These are phyloP conservation scores for Parachaetomium inaequale DNA, from an alignment of 495 filamentous ascomycete genomes.

Conservation along the genomic window DNA sequence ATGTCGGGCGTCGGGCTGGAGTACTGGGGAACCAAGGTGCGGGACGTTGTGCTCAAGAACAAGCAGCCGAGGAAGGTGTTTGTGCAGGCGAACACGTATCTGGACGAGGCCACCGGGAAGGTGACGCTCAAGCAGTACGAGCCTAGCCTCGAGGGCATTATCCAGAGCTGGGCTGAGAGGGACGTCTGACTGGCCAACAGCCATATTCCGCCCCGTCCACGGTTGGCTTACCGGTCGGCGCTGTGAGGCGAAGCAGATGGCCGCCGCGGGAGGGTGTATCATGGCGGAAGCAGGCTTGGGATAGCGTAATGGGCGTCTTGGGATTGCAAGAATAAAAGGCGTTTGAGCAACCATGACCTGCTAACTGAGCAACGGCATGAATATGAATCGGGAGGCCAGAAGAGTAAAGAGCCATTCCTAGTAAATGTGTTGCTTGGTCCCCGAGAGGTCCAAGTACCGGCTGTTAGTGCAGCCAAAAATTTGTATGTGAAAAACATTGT, in stretches of 20 bases:
- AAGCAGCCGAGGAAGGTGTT: slow-evolving; percentile 94
- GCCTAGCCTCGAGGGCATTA: slow-evolving; percentile 75
- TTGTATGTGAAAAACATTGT: too few species aligned
- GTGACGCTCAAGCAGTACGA: slow-evolving; percentile 89
- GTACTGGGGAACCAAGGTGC: slow-evolving; percentile 73
- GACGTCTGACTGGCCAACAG: slow-evolving; percentile 43
- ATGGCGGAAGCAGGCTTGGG: background rate
- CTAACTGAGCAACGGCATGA: background rate
- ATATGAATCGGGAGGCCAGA: too few species aligned
- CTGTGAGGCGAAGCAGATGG: background rate
- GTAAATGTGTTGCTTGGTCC: too few species aligned
- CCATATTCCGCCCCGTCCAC: too few species aligned
- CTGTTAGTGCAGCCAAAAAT: too few species aligned
- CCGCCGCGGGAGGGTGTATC: background rate
- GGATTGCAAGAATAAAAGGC: background rate
- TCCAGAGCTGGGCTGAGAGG: slow-evolving; percentile 86
- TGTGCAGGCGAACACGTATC: slow-evolving; percentile 85
- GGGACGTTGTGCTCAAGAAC: slow-evolving; percentile 74
- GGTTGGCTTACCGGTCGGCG: background rate
- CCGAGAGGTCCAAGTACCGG: too few species aligned
- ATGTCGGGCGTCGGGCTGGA: slow-evolving; percentile 76
- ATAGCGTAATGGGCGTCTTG: background rate
- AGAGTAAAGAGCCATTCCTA: too few species aligned
- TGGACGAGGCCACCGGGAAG: slow-evolving; percentile 62
- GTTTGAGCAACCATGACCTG: background rate